Evolutionary conservation across 2,329 filamentous ascomycete species (phyloP).

Genomic region (Epichloe gansuensis): DNA sequence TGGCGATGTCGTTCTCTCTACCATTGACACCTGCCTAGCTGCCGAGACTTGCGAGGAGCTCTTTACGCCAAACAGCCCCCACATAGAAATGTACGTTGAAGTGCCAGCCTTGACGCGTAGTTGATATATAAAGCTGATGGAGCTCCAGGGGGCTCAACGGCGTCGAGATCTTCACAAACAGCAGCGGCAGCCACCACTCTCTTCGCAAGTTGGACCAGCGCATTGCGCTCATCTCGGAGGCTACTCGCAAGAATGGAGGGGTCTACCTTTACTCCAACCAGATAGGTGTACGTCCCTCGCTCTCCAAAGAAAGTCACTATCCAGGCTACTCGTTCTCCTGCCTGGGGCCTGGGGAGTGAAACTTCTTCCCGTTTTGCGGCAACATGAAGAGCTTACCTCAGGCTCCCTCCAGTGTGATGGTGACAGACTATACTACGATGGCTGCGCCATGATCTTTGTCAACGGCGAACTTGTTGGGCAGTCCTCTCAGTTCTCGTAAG

Average conservation of each 20-base stretch:
- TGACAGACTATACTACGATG: constrained; percentile 5
- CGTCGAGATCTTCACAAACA: constrained; percentile 6
- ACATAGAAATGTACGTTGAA: constrained; percentile 13
- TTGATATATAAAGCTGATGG: background rate
- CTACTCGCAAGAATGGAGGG: constrained; percentile 5
- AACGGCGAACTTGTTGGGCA: constrained; percentile 54
- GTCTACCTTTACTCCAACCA: constrained; percentile 6
- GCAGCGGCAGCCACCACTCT: constrained; percentile 5
- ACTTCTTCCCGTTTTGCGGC: background rate
- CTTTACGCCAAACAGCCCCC: constrained; percentile 3
- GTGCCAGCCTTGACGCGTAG: background rate
- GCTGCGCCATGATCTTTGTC: constrained; percentile 44
- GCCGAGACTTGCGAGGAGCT: constrained; percentile 5
- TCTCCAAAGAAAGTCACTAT: background rate
- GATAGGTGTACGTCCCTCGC: background rate
- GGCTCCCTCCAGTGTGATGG: background rate
- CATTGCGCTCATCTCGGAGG: constrained; percentile 3
- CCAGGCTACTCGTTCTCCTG: background rate
- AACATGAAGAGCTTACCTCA: background rate
- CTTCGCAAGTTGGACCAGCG: constrained; percentile 5
- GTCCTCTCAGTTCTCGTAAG: constrained; percentile 44
- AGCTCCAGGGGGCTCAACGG: constrained; percentile 3
- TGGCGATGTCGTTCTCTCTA: constrained; percentile 25
- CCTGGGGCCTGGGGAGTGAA: background rate
- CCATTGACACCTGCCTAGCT: constrained; percentile 28